phyloP scores from a whole-genome alignment of 2,329 filamentous ascomycete genomes.

The Torrubiellomyces zombiae region DNA sequence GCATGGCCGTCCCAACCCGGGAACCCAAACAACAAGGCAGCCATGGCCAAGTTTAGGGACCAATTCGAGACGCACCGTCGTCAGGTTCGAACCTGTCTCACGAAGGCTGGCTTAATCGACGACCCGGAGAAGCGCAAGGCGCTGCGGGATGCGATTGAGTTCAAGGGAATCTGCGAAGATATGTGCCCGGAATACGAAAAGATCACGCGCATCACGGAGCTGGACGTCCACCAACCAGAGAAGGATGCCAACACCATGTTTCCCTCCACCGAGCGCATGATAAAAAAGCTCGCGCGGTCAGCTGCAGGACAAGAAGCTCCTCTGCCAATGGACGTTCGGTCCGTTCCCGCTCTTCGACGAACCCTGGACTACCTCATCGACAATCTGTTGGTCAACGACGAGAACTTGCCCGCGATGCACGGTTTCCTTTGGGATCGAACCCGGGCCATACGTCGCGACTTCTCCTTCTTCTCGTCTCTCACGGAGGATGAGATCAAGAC shows the following conservation, averaged over 20 bases:
- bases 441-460: slow-evolving; percentile 49
- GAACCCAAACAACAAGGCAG: slow-evolving; percentile 29
- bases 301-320: slow-evolving; percentile 52
- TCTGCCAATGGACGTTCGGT: slow-evolving; percentile 51
- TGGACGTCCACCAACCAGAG: slow-evolving; percentile 39
- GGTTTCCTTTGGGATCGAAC: slow-evolving; percentile 54
- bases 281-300: slow-evolving; percentile 51
- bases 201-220: slow-evolving; percentile 43
- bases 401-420: slow-evolving; percentile 37
- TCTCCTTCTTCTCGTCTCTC: slow-evolving; percentile 49
- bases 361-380: slow-evolving; percentile 49
- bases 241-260: slow-evolving; percentile 28
- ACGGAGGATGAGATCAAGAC: slow-evolving; percentile 37
- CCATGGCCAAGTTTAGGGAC: slow-evolving; percentile 38
- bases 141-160: slow-evolving; percentile 46
- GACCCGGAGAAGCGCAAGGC: slow-evolving; percentile 46
- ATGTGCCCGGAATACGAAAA: slow-evolving; percentile 56
- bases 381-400: slow-evolving; percentile 36
- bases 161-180: slow-evolving; percentile 51
- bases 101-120: slow-evolving; percentile 44
- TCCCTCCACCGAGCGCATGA: slow-evolving; percentile 37
- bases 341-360: slow-evolving; percentile 37
- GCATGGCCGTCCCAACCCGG: slow-evolving; percentile 39
- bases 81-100: slow-evolving; percentile 38
- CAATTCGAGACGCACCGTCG: slow-evolving; percentile 39